Evolutionary conservation across 2,329 filamentous ascomycete genomes (phyloP).

Genomic region (Massarina eburnea): DNA sequence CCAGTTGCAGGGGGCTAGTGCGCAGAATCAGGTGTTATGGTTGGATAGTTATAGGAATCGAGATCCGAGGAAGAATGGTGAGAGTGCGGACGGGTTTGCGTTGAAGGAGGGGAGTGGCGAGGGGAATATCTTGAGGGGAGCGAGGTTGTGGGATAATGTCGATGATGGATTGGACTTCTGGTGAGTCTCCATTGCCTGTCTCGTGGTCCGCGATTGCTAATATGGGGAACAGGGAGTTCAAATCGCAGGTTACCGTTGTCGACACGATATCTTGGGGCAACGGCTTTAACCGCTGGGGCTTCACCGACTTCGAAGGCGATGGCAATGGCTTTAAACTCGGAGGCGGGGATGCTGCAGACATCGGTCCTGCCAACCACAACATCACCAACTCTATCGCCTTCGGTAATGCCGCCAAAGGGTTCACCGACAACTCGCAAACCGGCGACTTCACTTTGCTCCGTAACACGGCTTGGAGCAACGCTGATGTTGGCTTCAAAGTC

Average conservation of each 20-base stretch:
- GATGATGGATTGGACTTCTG: constrained; percentile 54
- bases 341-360: constrained; percentile 36
- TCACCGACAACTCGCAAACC: constrained; percentile 51
- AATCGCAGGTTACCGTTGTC: constrained; percentile 47
- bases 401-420: constrained; percentile 48
- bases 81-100: constrained; percentile 54
- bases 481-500: constrained; percentile 46
- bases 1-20: constrained; percentile 38
- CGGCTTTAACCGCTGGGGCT: constrained; percentile 50
- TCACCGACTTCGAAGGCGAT: constrained; percentile 48
- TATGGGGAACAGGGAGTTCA: constrained; percentile 35
- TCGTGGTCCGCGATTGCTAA: not conserved
- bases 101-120: constrained; percentile 51
- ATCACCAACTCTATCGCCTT: constrained; percentile 51
- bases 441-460: constrained; percentile 45
- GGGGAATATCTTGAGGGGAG: constrained; percentile 50
- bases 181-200: constrained; percentile 3
- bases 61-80: constrained; percentile 54
- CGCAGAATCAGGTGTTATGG: constrained; percentile 28
- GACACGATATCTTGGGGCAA: constrained; percentile 53
- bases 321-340: constrained; percentile 55
- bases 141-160: constrained; percentile 55
- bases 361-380: constrained; percentile 45
- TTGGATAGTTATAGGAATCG: constrained; percentile 27
- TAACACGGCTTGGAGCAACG: constrained; percentile 53